These are phyloP conservation scores for Lepidium sativum DNA, from an alignment of 345 rosid genomes.

Conservation along the genomic window DNA sequence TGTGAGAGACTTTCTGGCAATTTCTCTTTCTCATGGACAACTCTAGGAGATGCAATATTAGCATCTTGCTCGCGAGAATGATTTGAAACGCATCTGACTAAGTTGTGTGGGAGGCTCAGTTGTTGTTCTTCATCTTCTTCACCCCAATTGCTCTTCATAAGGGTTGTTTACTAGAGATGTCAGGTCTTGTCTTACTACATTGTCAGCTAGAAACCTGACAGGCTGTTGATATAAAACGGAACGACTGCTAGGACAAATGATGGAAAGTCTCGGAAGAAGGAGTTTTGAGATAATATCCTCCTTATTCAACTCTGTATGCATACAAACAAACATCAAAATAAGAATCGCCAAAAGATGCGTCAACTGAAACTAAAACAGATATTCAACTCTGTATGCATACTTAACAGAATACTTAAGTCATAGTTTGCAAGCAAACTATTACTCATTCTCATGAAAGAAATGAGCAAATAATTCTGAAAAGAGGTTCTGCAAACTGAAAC, in stretches of 20 bases:
- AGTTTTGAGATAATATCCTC: slow-evolving; percentile 69
- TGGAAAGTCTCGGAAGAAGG: slow-evolving; percentile 36
- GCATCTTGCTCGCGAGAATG: slow-evolving; percentile 29
- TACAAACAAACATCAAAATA: slow-evolving; percentile 5
- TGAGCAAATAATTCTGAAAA: not conserved
- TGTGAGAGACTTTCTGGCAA: slow-evolving; percentile 25
- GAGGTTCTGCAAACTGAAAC: not conserved
- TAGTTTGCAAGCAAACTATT: not conserved
- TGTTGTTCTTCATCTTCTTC: slow-evolving; percentile 29
- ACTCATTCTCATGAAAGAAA: not conserved
- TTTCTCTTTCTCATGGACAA: slow-evolving; percentile 31
- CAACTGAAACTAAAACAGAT: not conserved
- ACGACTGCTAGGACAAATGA: slow-evolving; percentile 30
- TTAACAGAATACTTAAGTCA: not conserved
- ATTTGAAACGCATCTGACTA: slow-evolving; percentile 16
- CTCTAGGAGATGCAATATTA: slow-evolving; percentile 39
- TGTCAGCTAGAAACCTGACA: slow-evolving; percentile 22
- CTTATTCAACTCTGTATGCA: slow-evolving; percentile 47
- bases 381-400: not conserved
- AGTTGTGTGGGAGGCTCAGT: slow-evolving; percentile 23
- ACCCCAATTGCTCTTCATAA: slow-evolving; percentile 17
- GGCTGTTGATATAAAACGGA: slow-evolving; percentile 30
- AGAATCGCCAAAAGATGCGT: not conserved
- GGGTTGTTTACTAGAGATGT: slow-evolving; percentile 8
- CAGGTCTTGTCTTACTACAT: slow-evolving; percentile 18